A percentile compares a stretch with the other conserved stretches of the same genome.
phyloP scores from a whole-genome alignment of 2,329 filamentous ascomycete species.

The Trichoderma asperellum region DNA sequence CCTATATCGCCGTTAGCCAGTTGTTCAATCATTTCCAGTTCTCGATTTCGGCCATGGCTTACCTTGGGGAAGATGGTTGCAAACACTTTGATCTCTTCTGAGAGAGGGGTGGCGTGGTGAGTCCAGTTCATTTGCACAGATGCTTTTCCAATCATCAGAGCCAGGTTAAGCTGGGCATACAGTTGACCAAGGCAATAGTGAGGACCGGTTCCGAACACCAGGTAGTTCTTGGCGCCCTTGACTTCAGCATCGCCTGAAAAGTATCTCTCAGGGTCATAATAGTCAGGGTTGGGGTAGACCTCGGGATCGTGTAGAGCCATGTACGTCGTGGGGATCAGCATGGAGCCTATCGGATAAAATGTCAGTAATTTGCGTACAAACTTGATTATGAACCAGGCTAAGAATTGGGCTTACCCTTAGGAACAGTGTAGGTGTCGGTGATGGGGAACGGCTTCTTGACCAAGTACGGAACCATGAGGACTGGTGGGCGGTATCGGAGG shows the following conservation, averaged over 20 bases:
- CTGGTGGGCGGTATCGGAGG: conserved; percentile 90
- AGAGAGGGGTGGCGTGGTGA: conserved; percentile 79
- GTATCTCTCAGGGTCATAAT: conserved; percentile 89
- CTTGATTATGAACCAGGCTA: not conserved
- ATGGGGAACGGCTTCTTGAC: conserved; percentile 96
- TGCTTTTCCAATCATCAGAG: conserved; percentile 87
- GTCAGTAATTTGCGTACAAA: conserved; percentile 30
- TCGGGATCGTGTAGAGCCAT: conserved; percentile 90
- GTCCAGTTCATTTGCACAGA: conserved; percentile 86
- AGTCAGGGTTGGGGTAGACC: conserved; percentile 86
- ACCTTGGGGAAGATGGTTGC: conserved; percentile 98
- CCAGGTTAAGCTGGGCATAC: conserved; percentile 88
- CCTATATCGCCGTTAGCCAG: conserved; percentile 51
- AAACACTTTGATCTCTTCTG: conserved; percentile 97
- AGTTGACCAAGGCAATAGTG: conserved; percentile 96
- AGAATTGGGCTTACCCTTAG: conserved; percentile 65
- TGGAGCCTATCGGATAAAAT: conserved; percentile 62
- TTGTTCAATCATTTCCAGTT: not conserved
- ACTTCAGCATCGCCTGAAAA: conserved; percentile 86
- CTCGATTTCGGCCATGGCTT: conserved; percentile 42
- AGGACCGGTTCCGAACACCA: conserved; percentile 93
- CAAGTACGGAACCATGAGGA: conserved; percentile 94
- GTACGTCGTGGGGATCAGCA: conserved; percentile 93
- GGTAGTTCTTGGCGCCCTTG: conserved; percentile 87
- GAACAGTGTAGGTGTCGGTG: conserved; percentile 83